phyloP scores from a whole-genome alignment of 805 yeast species.

The Candida khao-thaluensis region DNA sequence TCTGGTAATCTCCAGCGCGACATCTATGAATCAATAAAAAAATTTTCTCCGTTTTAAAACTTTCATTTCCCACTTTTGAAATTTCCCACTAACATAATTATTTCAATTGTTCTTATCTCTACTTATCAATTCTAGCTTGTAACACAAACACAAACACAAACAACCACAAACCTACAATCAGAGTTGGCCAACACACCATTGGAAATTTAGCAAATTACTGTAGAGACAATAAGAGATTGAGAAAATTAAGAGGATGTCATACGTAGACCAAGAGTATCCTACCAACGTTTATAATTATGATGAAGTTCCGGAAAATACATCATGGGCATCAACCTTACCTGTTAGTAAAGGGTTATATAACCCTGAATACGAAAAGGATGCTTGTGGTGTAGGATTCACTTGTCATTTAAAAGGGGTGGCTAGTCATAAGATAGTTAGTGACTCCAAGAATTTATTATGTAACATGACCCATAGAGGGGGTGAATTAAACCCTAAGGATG shows the following conservation, averaged over 20 bases:
- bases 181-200: no score
- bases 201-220: no score
- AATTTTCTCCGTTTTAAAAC: constrained; percentile 6
- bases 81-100: constrained; percentile 3
- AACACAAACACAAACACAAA: constrained; percentile 2
- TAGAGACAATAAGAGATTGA: no score
- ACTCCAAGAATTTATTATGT: constrained; percentile 82
- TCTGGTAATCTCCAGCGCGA: background rate
- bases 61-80: constrained; percentile 2
- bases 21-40: constrained; percentile 5
- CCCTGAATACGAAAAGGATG: constrained; percentile 92
- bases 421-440: constrained; percentile 90
- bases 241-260: no score
- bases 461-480: constrained; percentile 99
- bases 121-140: constrained; percentile 1
- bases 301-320: constrained; percentile 71
- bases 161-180: background rate
- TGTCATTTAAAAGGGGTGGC: constrained; percentile 87
- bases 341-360: constrained; percentile 85
- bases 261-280: constrained; percentile 38
- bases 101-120: constrained; percentile 1
- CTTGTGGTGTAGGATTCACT: constrained; percentile 98
- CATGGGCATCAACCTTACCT: constrained; percentile 93
- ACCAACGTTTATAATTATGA: constrained; percentile 61
- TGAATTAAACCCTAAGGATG: constrained; percentile 94